phyloP scores from a whole-genome alignment of 1,284 basidiomycete species.

The Exobasidium rhododendri region DNA sequence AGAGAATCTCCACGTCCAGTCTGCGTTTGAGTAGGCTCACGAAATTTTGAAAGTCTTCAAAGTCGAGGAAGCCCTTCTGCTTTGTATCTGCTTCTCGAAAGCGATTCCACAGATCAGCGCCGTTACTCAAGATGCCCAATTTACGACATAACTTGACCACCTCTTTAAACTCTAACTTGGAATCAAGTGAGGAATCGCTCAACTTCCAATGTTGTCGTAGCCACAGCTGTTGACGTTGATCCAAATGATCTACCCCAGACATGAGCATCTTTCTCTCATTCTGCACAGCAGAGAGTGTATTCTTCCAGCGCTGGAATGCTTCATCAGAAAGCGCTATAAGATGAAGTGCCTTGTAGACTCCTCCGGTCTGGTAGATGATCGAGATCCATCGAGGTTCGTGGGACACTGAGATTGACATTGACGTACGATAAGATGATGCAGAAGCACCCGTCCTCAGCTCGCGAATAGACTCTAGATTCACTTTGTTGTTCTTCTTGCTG shows the following conservation, averaged over 20 bases:
- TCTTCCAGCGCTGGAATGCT: slow-evolving; percentile 62
- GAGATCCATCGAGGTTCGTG: slow-evolving; percentile 67
- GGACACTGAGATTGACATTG: slow-evolving; percentile 62
- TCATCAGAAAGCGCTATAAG: slow-evolving; percentile 73
- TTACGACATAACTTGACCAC: slow-evolving; percentile 72
- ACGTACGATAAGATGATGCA: slow-evolving; percentile 73
- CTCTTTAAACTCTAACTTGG: slow-evolving; percentile 69
- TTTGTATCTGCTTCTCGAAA: slow-evolving; percentile 75
- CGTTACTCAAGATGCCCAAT: slow-evolving; percentile 69
- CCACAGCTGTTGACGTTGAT: slow-evolving; percentile 71
- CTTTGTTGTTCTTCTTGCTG: slow-evolving; percentile 65
- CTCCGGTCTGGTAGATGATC: slow-evolving; percentile 71
- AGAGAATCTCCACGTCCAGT: slow-evolving; percentile 68
- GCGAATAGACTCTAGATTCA: slow-evolving; percentile 84
- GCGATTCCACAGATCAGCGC: slow-evolving; percentile 64
- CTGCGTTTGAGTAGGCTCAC: slow-evolving; percentile 79
- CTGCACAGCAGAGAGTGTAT: slow-evolving; percentile 58
- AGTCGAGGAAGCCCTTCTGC: slow-evolving; percentile 71
- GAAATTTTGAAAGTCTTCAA: slow-evolving; percentile 77
- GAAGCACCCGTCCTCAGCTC: slow-evolving; percentile 79
- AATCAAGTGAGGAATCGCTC: slow-evolving; percentile 65
- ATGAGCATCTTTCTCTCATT: slow-evolving; percentile 39
- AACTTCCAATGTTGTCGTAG: slow-evolving; percentile 77
- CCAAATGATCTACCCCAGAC: slow-evolving; percentile 52
- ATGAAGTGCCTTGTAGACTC: slow-evolving; percentile 86